phyloP scores from a whole-genome alignment of 257 asterid genomes.

The Solanum gracilifrons region DNA sequence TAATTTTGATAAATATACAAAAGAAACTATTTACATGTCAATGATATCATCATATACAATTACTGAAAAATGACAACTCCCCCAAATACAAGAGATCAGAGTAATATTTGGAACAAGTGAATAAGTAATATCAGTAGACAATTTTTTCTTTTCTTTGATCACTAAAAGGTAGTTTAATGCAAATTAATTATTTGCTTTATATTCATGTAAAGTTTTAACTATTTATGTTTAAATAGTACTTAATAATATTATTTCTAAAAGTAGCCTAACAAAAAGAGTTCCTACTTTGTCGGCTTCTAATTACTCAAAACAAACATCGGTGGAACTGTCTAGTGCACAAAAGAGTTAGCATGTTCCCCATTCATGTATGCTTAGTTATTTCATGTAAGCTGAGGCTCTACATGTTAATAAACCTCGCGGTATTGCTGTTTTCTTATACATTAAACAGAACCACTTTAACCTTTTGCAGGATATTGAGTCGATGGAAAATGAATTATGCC shows the following conservation, averaged over 20 bases:
- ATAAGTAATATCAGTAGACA: too few species aligned
- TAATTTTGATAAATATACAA: not conserved
- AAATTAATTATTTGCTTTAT: too few species aligned
- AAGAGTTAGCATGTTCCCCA: not conserved
- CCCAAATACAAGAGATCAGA: not conserved
- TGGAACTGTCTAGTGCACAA: not conserved
- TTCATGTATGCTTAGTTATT: not conserved
- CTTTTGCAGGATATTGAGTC: constrained; percentile 6
- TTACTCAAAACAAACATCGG: not conserved
- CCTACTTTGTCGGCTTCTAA: not conserved
- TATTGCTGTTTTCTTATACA: too few species aligned
- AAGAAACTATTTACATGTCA: not conserved
- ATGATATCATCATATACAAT: not conserved
- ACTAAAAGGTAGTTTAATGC: not conserved
- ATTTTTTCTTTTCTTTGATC: not conserved
- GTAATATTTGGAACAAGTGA: not conserved
- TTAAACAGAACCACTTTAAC: too few species aligned
- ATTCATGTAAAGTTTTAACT: not conserved
- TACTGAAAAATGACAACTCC: not conserved
- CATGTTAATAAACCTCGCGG: too few species aligned
- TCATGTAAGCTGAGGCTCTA: not conserved
- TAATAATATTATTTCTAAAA: too few species aligned
- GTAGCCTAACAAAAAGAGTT: not conserved
- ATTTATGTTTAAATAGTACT: not conserved
- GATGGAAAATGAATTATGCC: constrained; percentile 6